Evolutionary conservation across 2,329 filamentous ascomycete genomes (phyloP).

Genomic region (Cercospora citrullina): DNA sequence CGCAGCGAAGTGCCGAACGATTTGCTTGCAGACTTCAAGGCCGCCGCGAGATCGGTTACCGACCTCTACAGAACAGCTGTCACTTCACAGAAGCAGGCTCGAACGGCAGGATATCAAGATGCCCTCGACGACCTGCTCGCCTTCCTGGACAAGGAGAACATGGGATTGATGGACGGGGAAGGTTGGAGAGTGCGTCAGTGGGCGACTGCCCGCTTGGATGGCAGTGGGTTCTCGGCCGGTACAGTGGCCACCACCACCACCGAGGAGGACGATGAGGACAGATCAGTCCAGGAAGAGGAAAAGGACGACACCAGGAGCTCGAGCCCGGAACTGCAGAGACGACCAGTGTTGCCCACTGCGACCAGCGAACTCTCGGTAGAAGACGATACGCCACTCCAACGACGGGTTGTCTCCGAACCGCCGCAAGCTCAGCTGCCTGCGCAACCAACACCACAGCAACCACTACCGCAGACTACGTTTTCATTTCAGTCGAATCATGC

Average conservation of each 20-base stretch:
- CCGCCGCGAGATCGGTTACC: slow-evolving; percentile 88
- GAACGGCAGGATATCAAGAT: slow-evolving; percentile 85
- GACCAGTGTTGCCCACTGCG: slow-evolving; percentile 25
- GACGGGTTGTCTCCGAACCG: slow-evolving; percentile 32
- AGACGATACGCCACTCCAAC: slow-evolving; percentile 19
- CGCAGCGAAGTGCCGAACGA: slow-evolving; percentile 38
- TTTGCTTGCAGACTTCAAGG: slow-evolving; percentile 86
- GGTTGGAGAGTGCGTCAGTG: slow-evolving; percentile 66
- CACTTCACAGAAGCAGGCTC: slow-evolving; percentile 71
- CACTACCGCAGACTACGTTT: slow-evolving; percentile 57
- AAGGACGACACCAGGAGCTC: slow-evolving; percentile 56
- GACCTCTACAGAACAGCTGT: slow-evolving; percentile 94
- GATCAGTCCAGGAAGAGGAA: slow-evolving; percentile 38
- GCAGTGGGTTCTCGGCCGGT: slow-evolving; percentile 42
- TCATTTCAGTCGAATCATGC: slow-evolving; percentile 67
- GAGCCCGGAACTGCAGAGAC: slow-evolving; percentile 36
- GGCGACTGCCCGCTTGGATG: slow-evolving; percentile 69
- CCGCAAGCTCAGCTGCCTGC: slow-evolving; percentile 18
- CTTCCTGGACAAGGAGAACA: slow-evolving; percentile 78
- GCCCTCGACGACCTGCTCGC: slow-evolving; percentile 85
- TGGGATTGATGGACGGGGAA: slow-evolving; percentile 78
- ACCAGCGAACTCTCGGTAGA: slow-evolving; percentile 30
- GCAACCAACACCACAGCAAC: slow-evolving; percentile 18
- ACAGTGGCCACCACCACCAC: slow-evolving; percentile 49
- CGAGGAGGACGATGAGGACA: slow-evolving; percentile 67